Base-by-base conservation (phyloP, 352 stramenopile species). In the Phytophthora megakarya region DNA sequence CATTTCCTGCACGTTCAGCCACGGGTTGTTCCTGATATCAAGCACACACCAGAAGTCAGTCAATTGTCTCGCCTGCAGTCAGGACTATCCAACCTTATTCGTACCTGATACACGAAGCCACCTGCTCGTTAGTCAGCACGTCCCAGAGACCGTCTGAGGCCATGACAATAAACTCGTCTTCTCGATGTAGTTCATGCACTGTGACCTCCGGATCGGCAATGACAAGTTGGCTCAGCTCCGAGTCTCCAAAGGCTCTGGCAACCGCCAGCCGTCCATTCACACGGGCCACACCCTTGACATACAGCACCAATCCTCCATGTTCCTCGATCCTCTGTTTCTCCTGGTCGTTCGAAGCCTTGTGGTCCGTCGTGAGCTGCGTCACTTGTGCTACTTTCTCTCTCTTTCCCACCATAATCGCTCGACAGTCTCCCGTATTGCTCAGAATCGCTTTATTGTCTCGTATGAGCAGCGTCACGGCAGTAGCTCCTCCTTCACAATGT, bases 91-190 rank as follows among this genome's bases (percentile, higher is more conserved):
- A 67, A 52, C 32, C 19, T 42, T 11, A 32, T 28, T 60, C 56
- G 39, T 48, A 88, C 80, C 75, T 76, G 50, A 94, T 84, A 61
- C 72, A 84, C 21, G 66, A 51, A 19, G 76, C 68, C 45, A 91
- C 85, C 25, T 85, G 65, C 18, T 94, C 83, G 52, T 92, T 94
- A 12, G 68, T 76, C 16, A 94, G 63, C 5, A 81, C 75, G 37
- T 94, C 85, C 85, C 85, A 94, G 1, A 94, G 67, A 0, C 85
- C 85, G 50, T 94, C 85, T 3, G 85, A 92, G 0, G 76, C 85
- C 32, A 94, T 72, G 23, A 94, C 73, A 26, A 94, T 84, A 70
- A 76, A 92, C 67, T 92, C 81, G 53, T 94, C 85, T 28, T 82
- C 74, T 22, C 58, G 40, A 23, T 70, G 52, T 1, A 94, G 60